Evolutionary conservation across 306 rosid genomes (phyloP), one percentile per base, ranked within the genome.

Genomic region (Myrica gale): DNA sequence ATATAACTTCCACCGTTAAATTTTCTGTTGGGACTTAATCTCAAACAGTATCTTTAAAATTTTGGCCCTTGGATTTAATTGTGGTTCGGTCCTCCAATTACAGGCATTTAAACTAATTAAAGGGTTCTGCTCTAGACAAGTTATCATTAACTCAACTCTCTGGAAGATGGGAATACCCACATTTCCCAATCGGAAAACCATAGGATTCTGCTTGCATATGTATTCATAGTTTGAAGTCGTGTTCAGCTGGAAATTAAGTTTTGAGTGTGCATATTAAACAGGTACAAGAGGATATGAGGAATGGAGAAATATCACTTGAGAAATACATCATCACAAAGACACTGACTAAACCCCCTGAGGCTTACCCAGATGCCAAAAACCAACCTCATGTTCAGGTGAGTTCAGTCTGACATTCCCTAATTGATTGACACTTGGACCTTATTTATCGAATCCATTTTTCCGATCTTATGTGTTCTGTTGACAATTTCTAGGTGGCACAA

Each of bases 331-430:
- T 95, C 83, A 92, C 96, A 20, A 95, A 95, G 85, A 92, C 97
- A 74, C 82, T 95, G 84, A 90, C 97, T 50, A 95, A 95, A 85
- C 93, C 97, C 53, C 96, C 96, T 41, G 98, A 92, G 51, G 97
- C 96, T 26, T 95, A 92, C 81, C 92, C 98, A 16, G 98, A 95
- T 80, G 98, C 97, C 81, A 95, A 87, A 90, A 95, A 90, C 84
- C 98, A 95, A 85, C 98, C 97, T 43, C 98, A 95, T 79, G 97
- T 95, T 79, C 93, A 89, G 76, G 98, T 95, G 79, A 86, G 96
- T 83, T 63, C 71, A 67, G 53, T 15, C 73, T 61, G 76, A 17
- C 2, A 45, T 63, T 74, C 57, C 66, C 46, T 57, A 56, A 26
- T 78, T 73, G 46, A 60, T 47, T 71, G 48, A 65, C 65, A 71